Evolutionary conservation across 192 early-diverging fungal species (phyloP).

Genomic region (Mortierella hygrophila): DNA sequence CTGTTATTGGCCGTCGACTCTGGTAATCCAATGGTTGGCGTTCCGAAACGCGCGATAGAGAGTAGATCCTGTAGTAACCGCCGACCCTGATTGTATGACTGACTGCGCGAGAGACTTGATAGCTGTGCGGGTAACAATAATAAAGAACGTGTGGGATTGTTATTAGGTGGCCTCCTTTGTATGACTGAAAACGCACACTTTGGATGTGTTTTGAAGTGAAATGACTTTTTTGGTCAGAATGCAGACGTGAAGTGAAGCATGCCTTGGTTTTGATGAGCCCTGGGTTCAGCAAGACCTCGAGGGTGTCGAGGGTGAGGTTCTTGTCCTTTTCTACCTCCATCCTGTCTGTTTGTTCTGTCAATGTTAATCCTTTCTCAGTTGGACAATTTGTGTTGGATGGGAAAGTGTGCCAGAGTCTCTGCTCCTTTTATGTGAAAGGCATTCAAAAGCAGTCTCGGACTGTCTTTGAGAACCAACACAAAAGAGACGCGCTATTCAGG

Average conservation of each 20-base stretch:
- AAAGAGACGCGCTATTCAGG: not conserved
- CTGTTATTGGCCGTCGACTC: constrained; percentile 9
- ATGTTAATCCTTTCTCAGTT: too few relatives aligned
- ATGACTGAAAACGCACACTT: not conserved
- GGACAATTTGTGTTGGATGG: too few relatives aligned
- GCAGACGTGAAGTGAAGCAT: not conserved
- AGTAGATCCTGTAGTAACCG: constrained; percentile 38
- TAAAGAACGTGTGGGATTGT: not conserved
- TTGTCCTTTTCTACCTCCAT: not conserved
- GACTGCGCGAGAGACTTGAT: constrained; percentile 1
- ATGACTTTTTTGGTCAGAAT: not conserved
- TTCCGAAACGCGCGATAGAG: constrained; percentile 38
- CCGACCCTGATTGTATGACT: constrained; percentile 24
- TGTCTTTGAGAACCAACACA: not conserved
- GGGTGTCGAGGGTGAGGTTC: constrained; percentile 31
- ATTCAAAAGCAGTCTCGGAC: not conserved
- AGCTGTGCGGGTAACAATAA: constrained; percentile 10
- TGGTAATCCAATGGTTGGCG: constrained; percentile 24
- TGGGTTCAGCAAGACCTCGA: constrained; percentile 47
- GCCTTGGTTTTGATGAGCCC: constrained; percentile 39
- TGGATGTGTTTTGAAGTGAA: too few relatives aligned
- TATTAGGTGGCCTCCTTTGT: not conserved
- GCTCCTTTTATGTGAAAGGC: not conserved
- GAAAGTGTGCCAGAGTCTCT: too few relatives aligned
- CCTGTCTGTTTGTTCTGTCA: not conserved